phyloP scores from a whole-genome alignment of 352 stramenopile genomes.

The Globisporangium lucens region DNA sequence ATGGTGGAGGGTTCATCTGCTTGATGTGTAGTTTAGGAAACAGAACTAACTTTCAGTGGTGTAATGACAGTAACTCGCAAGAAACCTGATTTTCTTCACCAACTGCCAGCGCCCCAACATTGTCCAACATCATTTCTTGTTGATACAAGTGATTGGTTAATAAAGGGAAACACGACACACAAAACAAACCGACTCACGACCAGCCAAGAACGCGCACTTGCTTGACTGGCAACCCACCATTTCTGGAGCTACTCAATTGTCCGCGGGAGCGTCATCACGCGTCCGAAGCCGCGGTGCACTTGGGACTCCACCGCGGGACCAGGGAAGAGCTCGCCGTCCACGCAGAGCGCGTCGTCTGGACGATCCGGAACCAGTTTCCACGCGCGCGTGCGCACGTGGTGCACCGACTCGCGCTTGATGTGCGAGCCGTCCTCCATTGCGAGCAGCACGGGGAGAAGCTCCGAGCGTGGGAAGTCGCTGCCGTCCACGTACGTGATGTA shows the following conservation, averaged over 20 bases:
- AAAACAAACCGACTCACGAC: background rate
- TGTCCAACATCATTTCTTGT: background rate
- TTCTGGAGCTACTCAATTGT: background rate
- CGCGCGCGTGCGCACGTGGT: constrained; percentile 52
- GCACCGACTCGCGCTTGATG: constrained; percentile 35
- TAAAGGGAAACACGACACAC: background rate
- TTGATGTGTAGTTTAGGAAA: background rate
- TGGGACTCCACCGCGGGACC: constrained; percentile 47
- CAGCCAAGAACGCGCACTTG: background rate
- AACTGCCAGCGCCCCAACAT: background rate
- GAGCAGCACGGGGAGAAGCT: constrained; percentile 44
- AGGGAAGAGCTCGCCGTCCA: constrained; percentile 56
- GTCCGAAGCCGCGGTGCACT: constrained; percentile 55
- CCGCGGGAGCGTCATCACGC: constrained; percentile 37
- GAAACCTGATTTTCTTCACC: too few relatives aligned
- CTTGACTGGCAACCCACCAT: background rate
- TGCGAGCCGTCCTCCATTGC: constrained; percentile 51
- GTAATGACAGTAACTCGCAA: too few relatives aligned
- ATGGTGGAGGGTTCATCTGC: background rate
- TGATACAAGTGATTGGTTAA: background rate
- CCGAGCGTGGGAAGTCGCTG: constrained; percentile 25
- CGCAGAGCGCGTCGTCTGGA: constrained; percentile 42
- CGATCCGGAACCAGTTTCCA: constrained; percentile 47
- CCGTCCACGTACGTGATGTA: constrained; percentile 56
- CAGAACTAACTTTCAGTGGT: background rate